Base-by-base conservation (phyloP, 2,329 filamentous ascomycete species). In the Aspergillus sp. region DNA sequence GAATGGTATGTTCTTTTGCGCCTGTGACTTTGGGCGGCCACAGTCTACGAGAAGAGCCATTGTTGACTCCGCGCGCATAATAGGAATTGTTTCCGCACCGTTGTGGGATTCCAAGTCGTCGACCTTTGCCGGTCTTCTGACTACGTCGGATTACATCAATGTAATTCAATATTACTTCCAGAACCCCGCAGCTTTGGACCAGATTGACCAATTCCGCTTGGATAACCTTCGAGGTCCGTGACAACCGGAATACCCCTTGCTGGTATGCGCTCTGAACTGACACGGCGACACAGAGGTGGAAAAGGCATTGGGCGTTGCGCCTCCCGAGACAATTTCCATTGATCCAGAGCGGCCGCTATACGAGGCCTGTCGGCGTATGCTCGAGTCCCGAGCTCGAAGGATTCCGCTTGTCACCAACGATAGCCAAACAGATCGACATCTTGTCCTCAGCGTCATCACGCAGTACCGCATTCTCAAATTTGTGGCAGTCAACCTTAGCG, bases 131-230 rank as follows among this genome's bases (percentile, higher is more conserved):
- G 95, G 95, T 40, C 85, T 99, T 49, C 83, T 99, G 64, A 99
- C 95, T 27, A 95, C 92, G 62, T 96, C 92, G 60, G 95, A 99
- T 77, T 99, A 95, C 75, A 96, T 99, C 78, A 99, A 99, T 71
- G 89, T 99, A 57, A 96, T 99, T 41, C 93, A 98, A 74, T 99
- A 99, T 77, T 98, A 99, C 80, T 97, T 92, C 82, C 93, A 98
- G 76, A 96, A 95, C 67, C 95, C 93, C 2, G 91, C 96, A 65
- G 89, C 93, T 58, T 84, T 98, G 60, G 86, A 88, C 64, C 88
- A 93, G 71, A 90, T 99, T 67, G 95, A 98, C 65, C 90, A 96
- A 74, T 97, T 99, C 74, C 88, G 91, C 47, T 79, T 99, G 61
- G 93, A 90, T 77, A 96, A 91, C 71, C 83, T 99, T 58, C 86